Percentiles rank a stretch among this genome's conserved stretches.
phyloP scores from a whole-genome alignment of 2,329 filamentous ascomycete species.

The Gnomoniopsis sp. region DNA sequence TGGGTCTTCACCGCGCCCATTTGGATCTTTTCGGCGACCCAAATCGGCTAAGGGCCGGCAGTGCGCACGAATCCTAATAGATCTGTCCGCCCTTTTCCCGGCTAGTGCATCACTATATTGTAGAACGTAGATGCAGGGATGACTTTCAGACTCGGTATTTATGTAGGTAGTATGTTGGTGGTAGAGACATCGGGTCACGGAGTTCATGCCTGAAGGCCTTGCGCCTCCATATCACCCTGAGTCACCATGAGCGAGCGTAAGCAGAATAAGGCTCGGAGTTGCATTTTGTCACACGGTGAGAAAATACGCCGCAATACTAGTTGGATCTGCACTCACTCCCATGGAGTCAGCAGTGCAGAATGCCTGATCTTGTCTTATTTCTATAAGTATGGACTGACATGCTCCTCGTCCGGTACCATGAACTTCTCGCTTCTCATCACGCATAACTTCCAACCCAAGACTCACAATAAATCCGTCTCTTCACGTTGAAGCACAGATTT shows the following conservation, averaged over 20 bases:
- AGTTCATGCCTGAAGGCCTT: no score
- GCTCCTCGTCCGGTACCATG: background rate
- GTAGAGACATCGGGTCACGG: no score
- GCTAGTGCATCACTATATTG: no score
- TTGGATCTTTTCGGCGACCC: background rate
- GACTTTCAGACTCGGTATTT: no score
- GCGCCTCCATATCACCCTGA: no score
- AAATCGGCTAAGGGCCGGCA: background rate
- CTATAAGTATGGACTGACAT: constrained; percentile 11
- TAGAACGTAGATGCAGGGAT: no score
- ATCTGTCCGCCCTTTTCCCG: background rate
- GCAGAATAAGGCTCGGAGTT: no score
- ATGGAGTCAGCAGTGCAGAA: background rate
- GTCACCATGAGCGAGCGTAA: no score
- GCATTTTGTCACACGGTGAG: no score
- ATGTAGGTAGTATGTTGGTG: no score
- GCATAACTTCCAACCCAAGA: background rate
- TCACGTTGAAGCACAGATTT: background rate
- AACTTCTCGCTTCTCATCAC: constrained; percentile 1
- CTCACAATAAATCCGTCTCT: background rate
- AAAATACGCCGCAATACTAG: no score
- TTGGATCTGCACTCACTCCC: no score
- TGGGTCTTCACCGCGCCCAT: background rate
- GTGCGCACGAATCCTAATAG: background rate
- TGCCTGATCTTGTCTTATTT: background rate